Conservation (phyloP, 208 protist genomes). For the Entamoeba nuttalli region DNA sequence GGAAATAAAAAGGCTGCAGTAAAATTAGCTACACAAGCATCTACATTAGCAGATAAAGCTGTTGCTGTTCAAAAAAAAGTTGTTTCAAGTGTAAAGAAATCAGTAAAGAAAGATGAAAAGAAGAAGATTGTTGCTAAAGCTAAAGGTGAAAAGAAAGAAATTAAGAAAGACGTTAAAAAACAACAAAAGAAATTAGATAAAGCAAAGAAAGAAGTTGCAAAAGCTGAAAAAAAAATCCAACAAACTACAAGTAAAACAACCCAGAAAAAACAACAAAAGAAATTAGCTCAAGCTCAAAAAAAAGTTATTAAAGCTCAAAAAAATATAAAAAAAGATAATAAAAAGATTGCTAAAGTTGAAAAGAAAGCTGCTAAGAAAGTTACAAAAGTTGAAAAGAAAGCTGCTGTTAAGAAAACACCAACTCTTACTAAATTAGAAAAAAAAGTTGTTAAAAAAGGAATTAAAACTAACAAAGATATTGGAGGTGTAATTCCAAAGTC, state of each 20-base stretch:
- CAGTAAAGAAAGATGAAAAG: background rate
- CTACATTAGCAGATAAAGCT: too few relatives aligned
- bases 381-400: too few relatives aligned
- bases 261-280: background rate
- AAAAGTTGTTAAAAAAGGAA: background rate
- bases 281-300: background rate
- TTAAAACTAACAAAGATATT: background rate
- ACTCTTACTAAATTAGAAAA: background rate
- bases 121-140: background rate
- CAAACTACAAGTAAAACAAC: background rate
- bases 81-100: background rate
- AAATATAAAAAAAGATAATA: background rate
- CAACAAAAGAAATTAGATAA: background rate
- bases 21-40: too few relatives aligned
- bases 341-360: background rate
- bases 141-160: too few relatives aligned
- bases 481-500: background rate
- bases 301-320: background rate
- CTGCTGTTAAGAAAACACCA: too few relatives aligned
- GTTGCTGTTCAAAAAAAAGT: background rate
- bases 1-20: background rate
- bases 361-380: background rate
- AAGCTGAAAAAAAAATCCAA: background rate
- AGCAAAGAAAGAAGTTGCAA: background rate
- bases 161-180: too few relatives aligned